Evolutionary conservation across 805 yeast species (phyloP), one percentile per base, ranked within the genome.

Genomic region (Metschnikowia lunata): DNA sequence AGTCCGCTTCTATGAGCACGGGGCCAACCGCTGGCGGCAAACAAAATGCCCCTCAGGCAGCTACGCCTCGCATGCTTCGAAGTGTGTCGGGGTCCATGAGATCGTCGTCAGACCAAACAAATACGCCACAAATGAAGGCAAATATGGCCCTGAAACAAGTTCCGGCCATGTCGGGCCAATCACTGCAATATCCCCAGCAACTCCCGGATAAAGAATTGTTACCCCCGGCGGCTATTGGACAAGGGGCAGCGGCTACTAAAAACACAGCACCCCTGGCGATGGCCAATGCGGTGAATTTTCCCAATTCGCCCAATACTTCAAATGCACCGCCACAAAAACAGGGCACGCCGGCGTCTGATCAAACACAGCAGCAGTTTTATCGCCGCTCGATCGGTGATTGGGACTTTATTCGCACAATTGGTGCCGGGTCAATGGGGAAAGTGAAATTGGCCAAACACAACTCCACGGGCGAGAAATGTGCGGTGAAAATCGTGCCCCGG

Each of bases 351-450:
- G 35, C 35, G 31, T 12, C 31, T 29, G n/a, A 29, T 10, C 31
- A 29, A 26, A 52, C 50, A 10, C 72, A 71, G 50, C 58, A 50
- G 36, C 81, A 77, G 54, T 85, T 86, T 55, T 91, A 89, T 62
- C 79, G 98, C 51, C 85, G 84, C 47, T 77, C 96, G 5, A 84
- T 91, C 43, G 99, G 98, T 11, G 97, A 93, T 52, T 91, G 99
- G 99, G 95, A 88, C 55, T 90, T 91, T 56, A 76, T 87, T 46
- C 88, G 88, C 64, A 89, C 97, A 2, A 86, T 93, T 37, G 99
- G 99, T 35, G 96, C 98, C 2, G 99, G 99, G 3, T 88, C 97
- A 0, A 93, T 93, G 99, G 99, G 99, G 47, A 95, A 91, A 63
- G 99, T 93, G 39, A 93, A 93, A 67, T 72, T 93, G 33, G 98